Conservation (phyloP, 352 stramenopile genomes). For the Pythium dissimile region DNA sequence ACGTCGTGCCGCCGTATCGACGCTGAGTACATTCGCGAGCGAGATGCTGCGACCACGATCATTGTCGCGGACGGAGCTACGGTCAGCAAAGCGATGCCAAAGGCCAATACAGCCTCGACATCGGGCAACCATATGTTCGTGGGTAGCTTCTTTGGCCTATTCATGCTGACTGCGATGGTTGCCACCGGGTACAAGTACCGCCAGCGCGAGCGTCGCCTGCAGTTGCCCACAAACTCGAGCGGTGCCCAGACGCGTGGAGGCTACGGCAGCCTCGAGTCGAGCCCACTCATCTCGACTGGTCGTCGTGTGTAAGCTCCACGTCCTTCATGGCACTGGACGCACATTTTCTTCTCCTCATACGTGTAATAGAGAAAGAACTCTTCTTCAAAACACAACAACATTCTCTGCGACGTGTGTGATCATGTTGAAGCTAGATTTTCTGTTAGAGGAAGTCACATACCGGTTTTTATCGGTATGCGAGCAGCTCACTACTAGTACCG, state of each 20-base stretch:
- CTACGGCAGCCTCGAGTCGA: conserved; percentile 46
- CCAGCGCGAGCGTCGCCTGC: conserved; percentile 23
- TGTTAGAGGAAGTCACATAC: neutral
- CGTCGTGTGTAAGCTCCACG: conserved; percentile 4
- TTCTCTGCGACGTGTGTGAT: neutral
- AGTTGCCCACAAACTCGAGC: conserved; percentile 25
- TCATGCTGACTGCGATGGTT: conserved; percentile 11
- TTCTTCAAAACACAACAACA: neutral
- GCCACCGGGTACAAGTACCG: conserved; percentile 31
- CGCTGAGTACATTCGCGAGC: conserved; percentile 36
- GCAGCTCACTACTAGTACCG: neutral
- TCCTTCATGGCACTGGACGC: too few species aligned
- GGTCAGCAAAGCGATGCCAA: neutral
- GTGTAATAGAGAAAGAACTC: neutral
- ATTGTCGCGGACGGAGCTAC: conserved; percentile 6
- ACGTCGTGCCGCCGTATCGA: conserved; percentile 63
- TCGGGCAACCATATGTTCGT: neutral
- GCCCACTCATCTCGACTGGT: conserved; percentile 9
- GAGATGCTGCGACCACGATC: neutral
- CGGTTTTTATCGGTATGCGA: neutral
- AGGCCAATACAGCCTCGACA: neutral
- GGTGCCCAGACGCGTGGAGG: conserved; percentile 12
- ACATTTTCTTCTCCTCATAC: neutral
- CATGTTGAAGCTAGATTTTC: neutral
- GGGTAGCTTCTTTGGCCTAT: conserved; percentile 12